Base-by-base conservation (phyloP, 257 asterid genomes). In the Plectranthus barbatus region DNA sequence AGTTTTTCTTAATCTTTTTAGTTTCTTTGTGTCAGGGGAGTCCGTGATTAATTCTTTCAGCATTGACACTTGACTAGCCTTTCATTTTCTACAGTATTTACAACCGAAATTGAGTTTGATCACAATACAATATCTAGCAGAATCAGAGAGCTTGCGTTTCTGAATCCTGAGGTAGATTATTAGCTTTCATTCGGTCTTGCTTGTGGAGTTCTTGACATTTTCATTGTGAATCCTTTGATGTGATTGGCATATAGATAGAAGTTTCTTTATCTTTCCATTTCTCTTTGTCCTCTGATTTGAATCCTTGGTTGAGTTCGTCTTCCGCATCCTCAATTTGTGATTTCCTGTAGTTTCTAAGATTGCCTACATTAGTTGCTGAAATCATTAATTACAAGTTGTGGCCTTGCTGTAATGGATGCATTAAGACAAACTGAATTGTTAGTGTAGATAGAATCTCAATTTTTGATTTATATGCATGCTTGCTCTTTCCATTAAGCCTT, bases 81-180 rank as follows among this genome's bases (percentile, higher is more conserved):
- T 42, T 67, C 40, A 52, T 60, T 70, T 58, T 72, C 24, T 83
- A 64, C 87, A 92, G 97, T 93, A 63, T 87, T 93, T 78, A 90
- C 97, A 7, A 74, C 94, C 56, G 83, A 75, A 6, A 84, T 86
- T 47, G 87, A 87, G 72, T 90, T 85, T 76, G 99, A 93, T 76
- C 67, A 82, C 86, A 84, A 79, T 69, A 93, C 92, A 60, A 85
- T 93, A 62, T 86, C 95, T 66, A 91, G 95, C 65, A 80, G 99
- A 79, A 87, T 85, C 73, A 81, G 97, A 80, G 99, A 93, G 83
- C 95, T 93, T 76, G 99, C 99, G 56, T 93, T 93, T 76, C 95
- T 93, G 75, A 93, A 93, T 78, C 96, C 99, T 21, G 80, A 85
- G 97, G 97, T 91, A 73, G 31, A 62, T 53, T 56, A 45, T 41